These are phyloP conservation scores for Daldinia vernicosa DNA, from an alignment of 495 filamentous ascomycete genomes.

Conservation along the genomic window DNA sequence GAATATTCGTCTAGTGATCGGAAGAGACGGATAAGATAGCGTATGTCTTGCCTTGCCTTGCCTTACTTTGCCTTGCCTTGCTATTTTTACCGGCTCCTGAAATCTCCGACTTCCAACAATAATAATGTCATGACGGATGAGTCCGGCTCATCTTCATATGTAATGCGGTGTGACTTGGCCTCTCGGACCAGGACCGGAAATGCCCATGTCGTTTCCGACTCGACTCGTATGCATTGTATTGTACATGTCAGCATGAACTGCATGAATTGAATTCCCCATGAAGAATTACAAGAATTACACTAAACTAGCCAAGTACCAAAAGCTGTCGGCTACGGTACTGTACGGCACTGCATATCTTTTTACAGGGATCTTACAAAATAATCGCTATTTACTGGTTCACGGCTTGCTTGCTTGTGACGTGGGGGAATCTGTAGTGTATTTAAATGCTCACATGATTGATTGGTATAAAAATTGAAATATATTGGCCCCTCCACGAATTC, in stretches of 20 bases:
- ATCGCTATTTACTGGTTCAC: conserved; percentile 16
- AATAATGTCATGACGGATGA: background rate
- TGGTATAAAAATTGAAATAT: conserved; percentile 21
- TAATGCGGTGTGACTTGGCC: conserved; percentile 33
- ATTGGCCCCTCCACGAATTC: conserved; percentile 20
- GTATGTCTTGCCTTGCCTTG: background rate
- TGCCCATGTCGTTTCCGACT: conserved; percentile 9
- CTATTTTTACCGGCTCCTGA: no score
- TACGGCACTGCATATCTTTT: conserved; percentile 7
- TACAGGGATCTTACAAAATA: conserved; percentile 11
- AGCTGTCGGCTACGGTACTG: conserved; percentile 7
- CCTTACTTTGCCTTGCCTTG: background rate
- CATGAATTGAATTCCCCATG: conserved; percentile 6
- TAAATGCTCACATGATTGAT: conserved; percentile 33
- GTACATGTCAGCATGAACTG: conserved; percentile 4
- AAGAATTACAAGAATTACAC: background rate
- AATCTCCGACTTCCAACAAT: background rate
- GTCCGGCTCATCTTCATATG: conserved; percentile 1
- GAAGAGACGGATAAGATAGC: background rate
- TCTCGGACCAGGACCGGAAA: conserved; percentile 23
- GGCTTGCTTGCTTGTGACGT: conserved; percentile 27
- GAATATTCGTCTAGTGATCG: background rate
- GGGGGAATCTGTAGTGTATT: conserved; percentile 15
- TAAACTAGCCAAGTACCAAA: background rate
- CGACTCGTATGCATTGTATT: background rate